Evolutionary conservation across 441 rosid genomes (phyloP).

Genomic region (Arabidopsis hybrid): DNA sequence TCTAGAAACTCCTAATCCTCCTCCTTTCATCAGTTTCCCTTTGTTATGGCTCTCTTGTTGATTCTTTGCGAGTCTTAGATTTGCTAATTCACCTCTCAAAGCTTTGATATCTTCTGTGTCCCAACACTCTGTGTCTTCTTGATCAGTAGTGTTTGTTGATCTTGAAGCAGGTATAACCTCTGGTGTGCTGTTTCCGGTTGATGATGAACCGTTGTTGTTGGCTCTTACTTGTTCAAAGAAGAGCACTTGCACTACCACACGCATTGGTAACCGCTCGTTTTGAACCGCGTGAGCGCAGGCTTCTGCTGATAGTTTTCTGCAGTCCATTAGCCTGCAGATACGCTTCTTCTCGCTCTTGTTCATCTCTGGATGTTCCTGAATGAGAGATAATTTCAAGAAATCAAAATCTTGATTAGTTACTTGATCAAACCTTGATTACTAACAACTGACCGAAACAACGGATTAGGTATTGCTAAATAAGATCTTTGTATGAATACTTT

Average conservation of each 20-base stretch:
- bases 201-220: constrained; percentile 49
- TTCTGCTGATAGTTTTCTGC: constrained; percentile 63
- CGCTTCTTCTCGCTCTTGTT: constrained; percentile 68
- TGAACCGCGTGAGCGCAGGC: constrained; percentile 73
- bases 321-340: constrained; percentile 69
- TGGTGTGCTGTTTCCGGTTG: constrained; percentile 59
- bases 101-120: constrained; percentile 70
- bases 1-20: constrained; percentile 63
- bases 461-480: too few species aligned
- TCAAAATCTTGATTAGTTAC: constrained; percentile 23
- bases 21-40: constrained; percentile 55
- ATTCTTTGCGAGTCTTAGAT: constrained; percentile 47
- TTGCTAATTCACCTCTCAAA: constrained; percentile 61
- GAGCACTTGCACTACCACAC: constrained; percentile 76
- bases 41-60: constrained; percentile 41
- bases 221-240: constrained; percentile 77
- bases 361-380: constrained; percentile 65
- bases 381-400: background rate
- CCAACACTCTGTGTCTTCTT: constrained; percentile 66
- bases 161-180: constrained; percentile 70
- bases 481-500: too few species aligned
- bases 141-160: constrained; percentile 48
- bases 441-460: too few species aligned
- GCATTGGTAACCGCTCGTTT: constrained; percentile 72
- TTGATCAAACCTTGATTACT: background rate